Evolutionary conservation across 768 basidiomycete genomes (phyloP).

Genomic region (Tylopilus intermedius): DNA sequence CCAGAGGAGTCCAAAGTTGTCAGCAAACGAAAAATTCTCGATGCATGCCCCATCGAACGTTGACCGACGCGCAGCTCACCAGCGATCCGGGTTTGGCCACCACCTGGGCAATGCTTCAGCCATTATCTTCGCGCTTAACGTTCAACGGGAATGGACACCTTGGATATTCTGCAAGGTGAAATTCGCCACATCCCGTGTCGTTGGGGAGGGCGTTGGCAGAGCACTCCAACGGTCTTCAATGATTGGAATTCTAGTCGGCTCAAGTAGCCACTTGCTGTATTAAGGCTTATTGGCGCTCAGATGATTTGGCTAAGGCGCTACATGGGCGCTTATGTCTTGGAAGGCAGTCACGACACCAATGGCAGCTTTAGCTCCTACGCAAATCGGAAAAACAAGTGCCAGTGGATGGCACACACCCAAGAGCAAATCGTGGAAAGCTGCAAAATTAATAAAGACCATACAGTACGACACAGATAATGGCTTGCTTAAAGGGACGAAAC

Average conservation of each 20-base stretch:
- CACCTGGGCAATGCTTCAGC: background rate
- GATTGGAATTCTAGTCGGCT: background rate
- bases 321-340: background rate
- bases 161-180: background rate
- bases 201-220: constrained; percentile 1
- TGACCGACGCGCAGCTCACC: background rate
- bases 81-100: background rate
- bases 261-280: constrained; percentile 12
- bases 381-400: background rate
- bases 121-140: background rate
- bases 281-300: background rate
- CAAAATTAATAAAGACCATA: background rate
- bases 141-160: background rate
- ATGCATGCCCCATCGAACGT: background rate
- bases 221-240: background rate
- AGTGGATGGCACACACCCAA: background rate
- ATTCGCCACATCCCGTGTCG: background rate
- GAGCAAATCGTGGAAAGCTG: background rate
- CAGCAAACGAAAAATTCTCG: background rate
- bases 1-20: background rate
- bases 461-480: background rate
- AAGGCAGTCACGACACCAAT: background rate
- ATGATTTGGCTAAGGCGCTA: too few relatives aligned
- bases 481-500: background rate
- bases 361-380: too few relatives aligned